Conservation (phyloP, 129 eudicot species). For the Flaveria sonorensis region DNA sequence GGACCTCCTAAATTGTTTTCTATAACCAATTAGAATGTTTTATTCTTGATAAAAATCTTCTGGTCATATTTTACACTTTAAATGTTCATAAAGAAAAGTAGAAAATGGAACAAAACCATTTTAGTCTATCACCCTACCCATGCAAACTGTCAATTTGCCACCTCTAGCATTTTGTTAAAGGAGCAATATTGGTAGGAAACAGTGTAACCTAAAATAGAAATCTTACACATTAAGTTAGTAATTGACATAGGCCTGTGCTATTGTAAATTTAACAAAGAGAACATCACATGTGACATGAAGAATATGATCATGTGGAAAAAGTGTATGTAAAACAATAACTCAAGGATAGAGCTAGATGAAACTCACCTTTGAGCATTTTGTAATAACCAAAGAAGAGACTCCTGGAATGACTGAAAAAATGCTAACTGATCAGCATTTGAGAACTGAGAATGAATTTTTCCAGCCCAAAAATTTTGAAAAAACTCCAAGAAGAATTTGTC, state of each 20-base stretch:
- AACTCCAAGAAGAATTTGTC: slow-evolving; percentile 68
- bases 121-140: background rate
- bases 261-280: slow-evolving; percentile 17
- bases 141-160: background rate
- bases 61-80: background rate
- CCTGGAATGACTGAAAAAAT: slow-evolving; percentile 63
- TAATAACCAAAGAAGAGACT: slow-evolving; percentile 73
- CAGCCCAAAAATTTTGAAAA: slow-evolving; percentile 83
- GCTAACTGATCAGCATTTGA: slow-evolving; percentile 49
- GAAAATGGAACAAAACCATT: background rate
- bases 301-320: slow-evolving; percentile 12
- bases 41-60: background rate
- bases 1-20: background rate
- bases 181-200: background rate
- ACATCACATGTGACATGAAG: background rate
- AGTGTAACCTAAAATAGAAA: slow-evolving; percentile 5
- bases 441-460: slow-evolving; percentile 56
- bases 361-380: slow-evolving; percentile 69
- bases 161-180: background rate
- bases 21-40: background rate
- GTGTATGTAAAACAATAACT: background rate
- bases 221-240: background rate
- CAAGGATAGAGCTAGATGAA: background rate
- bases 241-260: background rate
- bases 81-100: background rate